Base-by-base conservation (phyloP, 139 green algal genomes). In the Gonium pectorale region DNA sequence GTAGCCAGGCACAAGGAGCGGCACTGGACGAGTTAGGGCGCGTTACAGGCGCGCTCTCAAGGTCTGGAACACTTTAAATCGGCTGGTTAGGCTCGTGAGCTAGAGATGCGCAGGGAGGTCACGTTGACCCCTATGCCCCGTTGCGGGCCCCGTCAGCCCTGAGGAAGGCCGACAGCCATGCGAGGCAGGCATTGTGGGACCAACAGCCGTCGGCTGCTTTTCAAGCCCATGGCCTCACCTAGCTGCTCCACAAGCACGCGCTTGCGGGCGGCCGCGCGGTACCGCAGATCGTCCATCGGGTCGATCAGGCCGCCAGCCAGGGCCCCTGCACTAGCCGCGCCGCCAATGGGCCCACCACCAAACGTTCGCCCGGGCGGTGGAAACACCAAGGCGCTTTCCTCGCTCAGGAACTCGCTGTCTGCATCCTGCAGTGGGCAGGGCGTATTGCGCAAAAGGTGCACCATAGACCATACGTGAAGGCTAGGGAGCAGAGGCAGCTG, bases 321-420 rank as follows among this genome's bases (percentile, higher is more conserved):
- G 29, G 37, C 44, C 3, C 5, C 17, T 43, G 29, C 69, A 17
- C 38, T 40, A 21, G 22, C 2, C 38, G 22, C 67, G 68, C 68
- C 49, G 13, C n/a, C 44, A 11, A 31, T 66, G 49, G 33, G 29
- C 26, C 71, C 71, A 26, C 71, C 71, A 17, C 71, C 51, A 33
- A 67, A 79, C 49, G 33, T 79, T 15, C 49, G 49, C 4, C 71
- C 71, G 15, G 51, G 17, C 4, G 71, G 71, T 17, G 71, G 71
- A 31, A 51, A 79, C 49, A 79, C 49, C 49, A 79, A 11, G 6
- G 71, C 71, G 46, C 71, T 79, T 5, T 79, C 71, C 71, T 79
- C 71, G 2, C 71, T 49, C 31, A 79, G 49, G 15, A 79, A 79
- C 33, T 79, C 46, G 49, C 71, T 79, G 5, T 24, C 71, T 13